Evolutionary conservation across 164 flowering plant genomes (phyloP).

Genomic region (Vitis rotundifolia): DNA sequence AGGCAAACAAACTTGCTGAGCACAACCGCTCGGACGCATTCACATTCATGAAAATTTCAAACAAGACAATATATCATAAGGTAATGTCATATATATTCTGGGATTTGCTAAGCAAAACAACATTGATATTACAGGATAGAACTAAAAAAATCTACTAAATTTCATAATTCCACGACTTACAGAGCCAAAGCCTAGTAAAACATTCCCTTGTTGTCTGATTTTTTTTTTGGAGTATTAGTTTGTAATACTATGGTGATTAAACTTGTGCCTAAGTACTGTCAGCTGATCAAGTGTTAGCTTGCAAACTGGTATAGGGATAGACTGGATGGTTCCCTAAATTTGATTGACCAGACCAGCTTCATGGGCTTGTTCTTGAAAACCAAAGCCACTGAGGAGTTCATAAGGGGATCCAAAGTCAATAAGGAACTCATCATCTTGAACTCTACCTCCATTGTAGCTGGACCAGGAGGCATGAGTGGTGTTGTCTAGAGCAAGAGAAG

Average conservation of each 20-base stretch:
- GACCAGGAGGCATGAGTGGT: neutral
- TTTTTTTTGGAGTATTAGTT: neutral
- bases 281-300: neutral
- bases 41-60: constrained; percentile 1
- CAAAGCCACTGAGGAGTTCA: neutral
- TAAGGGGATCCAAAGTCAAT: neutral
- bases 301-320: too few relatives aligned
- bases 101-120: neutral
- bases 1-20: constrained; percentile 6
- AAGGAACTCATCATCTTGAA: constrained; percentile 3
- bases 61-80: neutral
- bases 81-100: neutral
- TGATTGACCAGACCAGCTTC: neutral
- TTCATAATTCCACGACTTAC: neutral
- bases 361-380: neutral
- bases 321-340: neutral
- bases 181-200: neutral
- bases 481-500: constrained; percentile 1
- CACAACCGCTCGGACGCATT: neutral
- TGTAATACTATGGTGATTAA: neutral
- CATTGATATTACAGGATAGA: neutral
- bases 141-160: too few relatives aligned
- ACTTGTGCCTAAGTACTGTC: neutral
- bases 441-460: constrained; percentile 1
- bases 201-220: neutral